These are phyloP conservation scores for Cladosporium colombiae DNA, from an alignment of 2,329 filamentous ascomycete species.

Conservation along the genomic window DNA sequence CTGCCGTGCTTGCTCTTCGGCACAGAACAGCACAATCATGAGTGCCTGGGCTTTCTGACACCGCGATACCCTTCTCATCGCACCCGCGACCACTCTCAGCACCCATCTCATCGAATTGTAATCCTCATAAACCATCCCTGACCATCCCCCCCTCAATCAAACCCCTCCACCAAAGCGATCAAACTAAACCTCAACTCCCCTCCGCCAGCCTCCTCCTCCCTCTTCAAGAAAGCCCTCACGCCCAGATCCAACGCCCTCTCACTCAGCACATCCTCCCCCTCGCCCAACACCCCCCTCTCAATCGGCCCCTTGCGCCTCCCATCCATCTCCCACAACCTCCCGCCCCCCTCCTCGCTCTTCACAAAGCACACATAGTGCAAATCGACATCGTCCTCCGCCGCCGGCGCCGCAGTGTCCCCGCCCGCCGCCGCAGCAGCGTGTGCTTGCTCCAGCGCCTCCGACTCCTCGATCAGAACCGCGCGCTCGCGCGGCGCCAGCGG, in stretches of 20 bases:
- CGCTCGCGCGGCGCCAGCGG: constrained; percentile 67
- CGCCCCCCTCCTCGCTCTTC: constrained; percentile 69
- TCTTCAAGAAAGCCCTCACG: constrained; percentile 60
- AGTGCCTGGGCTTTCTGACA: background rate
- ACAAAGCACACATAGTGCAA: constrained; percentile 96
- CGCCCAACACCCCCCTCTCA: constrained; percentile 54
- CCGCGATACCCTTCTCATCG: background rate
- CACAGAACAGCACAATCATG: background rate
- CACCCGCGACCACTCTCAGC: background rate
- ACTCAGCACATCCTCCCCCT: constrained; percentile 58
- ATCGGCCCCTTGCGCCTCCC: constrained; percentile 72
- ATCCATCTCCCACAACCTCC: constrained; percentile 76
- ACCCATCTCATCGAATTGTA: background rate
- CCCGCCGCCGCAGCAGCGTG: constrained; percentile 74
- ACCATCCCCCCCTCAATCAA: constrained; percentile 51
- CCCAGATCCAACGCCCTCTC: constrained; percentile 73
- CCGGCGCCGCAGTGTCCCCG: constrained; percentile 78
- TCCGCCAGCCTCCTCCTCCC: constrained; percentile 55
- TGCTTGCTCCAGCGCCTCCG: constrained; percentile 71
- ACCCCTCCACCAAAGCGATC: constrained; percentile 58
- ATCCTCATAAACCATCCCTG: background rate
- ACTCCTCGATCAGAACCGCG: constrained; percentile 74
- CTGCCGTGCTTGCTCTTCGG: background rate
- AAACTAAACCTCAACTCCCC: constrained; percentile 65
- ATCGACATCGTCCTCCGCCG: constrained; percentile 79